A percentile compares a stretch with the other conserved stretches of the same genome.
Evolutionary conservation across 129 eudicot species (phyloP).

Genomic region (Cynara cardunculus): DNA sequence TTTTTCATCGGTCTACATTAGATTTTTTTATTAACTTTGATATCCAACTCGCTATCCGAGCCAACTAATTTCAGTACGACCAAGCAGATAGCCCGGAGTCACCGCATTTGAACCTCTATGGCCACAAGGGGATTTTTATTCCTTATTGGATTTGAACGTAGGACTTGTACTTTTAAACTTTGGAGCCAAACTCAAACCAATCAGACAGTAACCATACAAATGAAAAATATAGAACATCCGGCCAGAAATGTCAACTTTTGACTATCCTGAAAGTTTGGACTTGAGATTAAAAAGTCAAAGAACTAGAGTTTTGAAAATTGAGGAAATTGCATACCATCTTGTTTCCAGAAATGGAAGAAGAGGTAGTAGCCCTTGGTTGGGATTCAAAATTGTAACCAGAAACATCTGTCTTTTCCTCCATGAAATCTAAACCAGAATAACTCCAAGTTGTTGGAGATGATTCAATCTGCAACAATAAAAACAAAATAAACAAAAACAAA

Average conservation of each 20-base stretch:
- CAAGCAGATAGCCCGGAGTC: too few relatives aligned
- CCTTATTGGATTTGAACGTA: too few relatives aligned
- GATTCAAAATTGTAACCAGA: conserved; percentile 46
- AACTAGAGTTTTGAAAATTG: neutral
- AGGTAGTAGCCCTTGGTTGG: conserved; percentile 28
- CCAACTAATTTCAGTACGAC: too few relatives aligned
- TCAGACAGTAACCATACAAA: neutral
- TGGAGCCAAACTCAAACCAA: too few relatives aligned
- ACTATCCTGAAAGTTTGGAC: neutral
- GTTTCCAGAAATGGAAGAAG: conserved; percentile 40
- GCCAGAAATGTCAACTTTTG: neutral
- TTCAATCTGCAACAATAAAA: conserved; percentile 40
- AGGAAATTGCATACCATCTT: conserved; percentile 24
- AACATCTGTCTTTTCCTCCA: conserved; percentile 33
- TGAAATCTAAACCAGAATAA: conserved; percentile 36
- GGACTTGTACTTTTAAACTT: too few relatives aligned
- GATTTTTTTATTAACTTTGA: too few relatives aligned
- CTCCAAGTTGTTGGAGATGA: conserved; percentile 52
- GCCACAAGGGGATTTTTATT: too few relatives aligned
- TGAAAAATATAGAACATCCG: neutral
- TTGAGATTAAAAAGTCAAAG: too few relatives aligned
- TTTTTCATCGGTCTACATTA: neutral
- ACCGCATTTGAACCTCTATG: too few relatives aligned
- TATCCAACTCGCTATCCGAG: too few relatives aligned
- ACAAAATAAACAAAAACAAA: neutral